Conservation (phyloP, 805 yeast genomes). For the Candida succiphila region DNA sequence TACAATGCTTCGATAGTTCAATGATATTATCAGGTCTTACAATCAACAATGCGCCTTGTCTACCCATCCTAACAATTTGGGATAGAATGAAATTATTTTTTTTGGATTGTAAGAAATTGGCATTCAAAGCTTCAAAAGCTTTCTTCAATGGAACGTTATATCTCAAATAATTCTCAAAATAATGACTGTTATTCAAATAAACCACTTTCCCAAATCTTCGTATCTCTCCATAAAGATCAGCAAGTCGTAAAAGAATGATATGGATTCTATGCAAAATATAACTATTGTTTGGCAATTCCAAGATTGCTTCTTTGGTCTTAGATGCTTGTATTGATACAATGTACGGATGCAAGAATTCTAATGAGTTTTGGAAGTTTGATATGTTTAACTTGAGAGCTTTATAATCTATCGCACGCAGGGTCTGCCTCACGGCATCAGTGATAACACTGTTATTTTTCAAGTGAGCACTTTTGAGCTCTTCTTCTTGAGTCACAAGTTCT, state of each 20-base stretch:
- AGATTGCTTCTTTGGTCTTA: constrained; percentile 10
- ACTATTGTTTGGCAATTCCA: constrained; percentile 14
- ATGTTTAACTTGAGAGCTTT: constrained; percentile 14
- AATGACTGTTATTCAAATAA: constrained; percentile 33
- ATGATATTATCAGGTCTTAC: constrained; percentile 25
- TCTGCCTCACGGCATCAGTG: no score
- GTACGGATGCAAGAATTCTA: constrained; percentile 17
- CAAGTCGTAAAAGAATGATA: constrained; percentile 31
- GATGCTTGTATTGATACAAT: constrained; percentile 14
- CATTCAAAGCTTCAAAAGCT: constrained; percentile 13
- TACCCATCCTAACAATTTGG: constrained; percentile 32
- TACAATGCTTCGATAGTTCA: constrained; percentile 31
- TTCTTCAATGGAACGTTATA: constrained; percentile 15
- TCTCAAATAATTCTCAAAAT: constrained; percentile 28
- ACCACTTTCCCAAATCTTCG: constrained; percentile 38
- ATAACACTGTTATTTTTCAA: no score
- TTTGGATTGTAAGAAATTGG: constrained; percentile 27
- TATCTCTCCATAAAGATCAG: constrained; percentile 38
- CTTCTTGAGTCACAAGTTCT: constrained; percentile 5
- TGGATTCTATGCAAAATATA: constrained; percentile 31
- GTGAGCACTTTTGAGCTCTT: constrained; percentile 9
- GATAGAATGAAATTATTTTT: constrained; percentile 41
- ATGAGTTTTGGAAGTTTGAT: constrained; percentile 16
- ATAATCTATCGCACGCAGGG: constrained; percentile 15
- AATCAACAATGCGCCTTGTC: constrained; percentile 27